Base-by-base conservation (phyloP, 2,329 filamentous ascomycete genomes). In the Sporothrix protearum region DNA sequence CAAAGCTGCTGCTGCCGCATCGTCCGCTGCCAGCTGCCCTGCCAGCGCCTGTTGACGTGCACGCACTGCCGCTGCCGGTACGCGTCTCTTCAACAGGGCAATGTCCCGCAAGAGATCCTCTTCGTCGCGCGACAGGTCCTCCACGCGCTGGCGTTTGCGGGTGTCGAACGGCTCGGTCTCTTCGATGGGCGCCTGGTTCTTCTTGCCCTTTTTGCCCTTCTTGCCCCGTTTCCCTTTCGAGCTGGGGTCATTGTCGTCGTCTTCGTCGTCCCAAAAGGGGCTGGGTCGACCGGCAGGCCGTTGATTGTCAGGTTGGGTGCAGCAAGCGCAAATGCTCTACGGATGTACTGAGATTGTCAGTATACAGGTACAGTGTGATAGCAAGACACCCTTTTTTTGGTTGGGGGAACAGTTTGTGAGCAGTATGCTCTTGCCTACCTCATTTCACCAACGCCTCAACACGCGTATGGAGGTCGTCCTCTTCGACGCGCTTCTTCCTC, bases 51-150 rank as follows among this genome's bases (percentile, higher is more conserved):
- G 83, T 81, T 55, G 83, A 81, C 75, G 83, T 82, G 47, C 80
- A 75, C 3, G 78, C 76, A 9, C 87, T 0, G 83, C 82, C 10
- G 80, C 76, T 19, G 76, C 77, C 25, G 87, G 87, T 1, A 87
- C 83, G 73, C 80, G 79, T 73, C 85, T 84, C 78, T 89, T 89
- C n/a, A 89, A 82, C 39, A 81, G 80, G 8, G 88, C 88, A 75
- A 91, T 88, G 76, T 89, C 86, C 75, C 88, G 86, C 59, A 90
- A 85, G 2, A 91, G 83, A 76, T 87, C 87, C 77, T 90, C 88
- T 75, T 91, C 88, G 72, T 89, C 84, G 73, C 85, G 82, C 73
- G 86, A 83, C n/a, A 90, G 84, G 49, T 87, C 85, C 77, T 88
- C 87, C 75, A 89, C 86, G 75, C 83, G 85, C 73, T 84, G 82